phyloP scores from a whole-genome alignment of 1,284 basidiomycete species.

The Porogramme epimiltina region DNA sequence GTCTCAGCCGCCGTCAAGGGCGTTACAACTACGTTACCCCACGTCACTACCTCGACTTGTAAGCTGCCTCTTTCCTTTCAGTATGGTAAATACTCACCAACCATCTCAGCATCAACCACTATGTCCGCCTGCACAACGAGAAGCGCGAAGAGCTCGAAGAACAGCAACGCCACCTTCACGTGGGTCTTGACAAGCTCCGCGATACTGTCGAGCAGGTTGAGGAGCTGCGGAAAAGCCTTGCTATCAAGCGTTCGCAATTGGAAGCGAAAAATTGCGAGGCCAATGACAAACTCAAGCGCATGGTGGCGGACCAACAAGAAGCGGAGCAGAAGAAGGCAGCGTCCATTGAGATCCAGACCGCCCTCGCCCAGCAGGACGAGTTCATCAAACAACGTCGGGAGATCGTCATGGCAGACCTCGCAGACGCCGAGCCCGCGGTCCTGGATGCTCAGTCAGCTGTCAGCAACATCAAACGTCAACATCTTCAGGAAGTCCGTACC shows the following conservation, averaged over 20 bases:
- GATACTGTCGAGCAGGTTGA: slow-evolving; percentile 97
- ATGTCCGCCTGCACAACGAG: slow-evolving; percentile 94
- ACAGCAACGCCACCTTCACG: slow-evolving; percentile 97
- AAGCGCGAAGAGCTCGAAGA: slow-evolving; percentile 99
- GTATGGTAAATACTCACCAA: slow-evolving; percentile 5
- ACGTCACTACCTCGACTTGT: slow-evolving; percentile 98
- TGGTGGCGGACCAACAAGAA: slow-evolving; percentile 98
- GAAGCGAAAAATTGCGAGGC: slow-evolving; percentile 94
- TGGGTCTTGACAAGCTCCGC: slow-evolving; percentile 95
- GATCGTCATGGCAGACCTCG: slow-evolving; percentile 94
- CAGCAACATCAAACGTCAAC: slow-evolving; percentile 96
- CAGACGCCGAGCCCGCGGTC: slow-evolving; percentile 97
- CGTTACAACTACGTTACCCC: slow-evolving; percentile 98
- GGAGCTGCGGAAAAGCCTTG: slow-evolving; percentile 93
- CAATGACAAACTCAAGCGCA: slow-evolving; percentile 95
- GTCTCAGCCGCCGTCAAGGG: slow-evolving; percentile 89
- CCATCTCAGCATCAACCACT: slow-evolving; percentile 86
- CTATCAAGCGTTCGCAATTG: slow-evolving; percentile 91
- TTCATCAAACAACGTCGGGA: slow-evolving; percentile 87
- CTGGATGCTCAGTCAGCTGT: slow-evolving; percentile 94
- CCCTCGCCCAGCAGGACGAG: slow-evolving; percentile 89
- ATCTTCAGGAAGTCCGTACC: slow-evolving; percentile 95
- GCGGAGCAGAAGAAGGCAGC: slow-evolving; percentile 98
- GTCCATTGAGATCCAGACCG: slow-evolving; percentile 94
- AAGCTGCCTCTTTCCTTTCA: slow-evolving; percentile 41